Base-by-base conservation (phyloP, 805 yeast genomes). In the Saturnispora kantuleensis region DNA sequence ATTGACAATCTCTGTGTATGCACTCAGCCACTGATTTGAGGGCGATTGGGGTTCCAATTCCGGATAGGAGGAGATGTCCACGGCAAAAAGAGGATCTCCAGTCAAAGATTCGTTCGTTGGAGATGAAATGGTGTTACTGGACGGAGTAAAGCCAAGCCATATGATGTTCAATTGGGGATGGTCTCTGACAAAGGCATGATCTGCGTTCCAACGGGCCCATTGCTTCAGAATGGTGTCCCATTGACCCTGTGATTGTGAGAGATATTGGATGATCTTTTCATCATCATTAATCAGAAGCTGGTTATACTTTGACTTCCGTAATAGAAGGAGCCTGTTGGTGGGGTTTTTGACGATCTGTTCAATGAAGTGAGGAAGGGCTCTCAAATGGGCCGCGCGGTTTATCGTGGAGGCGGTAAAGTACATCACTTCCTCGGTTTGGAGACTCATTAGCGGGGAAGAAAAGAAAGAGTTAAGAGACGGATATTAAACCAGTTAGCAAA, bases 71-170 rank as follows among this genome's bases (percentile, higher is more conserved):
- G 76, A 61, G 28, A 79, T 62, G 52, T 81, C 86, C 30, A 83
- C 69, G 0, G 81, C 85, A 60, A 69, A 81, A 52, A 70, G 72
- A 3, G 90, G 87, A 5, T 71, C 66, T 3, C 89, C 89, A 31
- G 67, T 65, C 56, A 78, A 76, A 17, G 71, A 69, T 40, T 63
- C 67, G 17, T 49, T 15, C 11, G 31, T 38, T 59, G 45, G 45
- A n/a, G 45, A 30, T 7, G 13, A 12, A 31, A 42, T 37, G 15
- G 12, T 5, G 11, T 42, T 31, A 9, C 28, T 36, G 13, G 41
- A 31, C 16, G 40, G 35, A 10, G 32, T 9, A 9, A 42, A 21
- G 28, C 45, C 45, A 16, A 42, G 33, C 45, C 45, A 42, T 3
- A 42, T 21, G 13, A 42, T 32, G 26, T 42, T 36, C 13, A 41